Evolutionary conservation across 768 basidiomycete genomes (phyloP).

Genomic region (Calvatia gigantea): DNA sequence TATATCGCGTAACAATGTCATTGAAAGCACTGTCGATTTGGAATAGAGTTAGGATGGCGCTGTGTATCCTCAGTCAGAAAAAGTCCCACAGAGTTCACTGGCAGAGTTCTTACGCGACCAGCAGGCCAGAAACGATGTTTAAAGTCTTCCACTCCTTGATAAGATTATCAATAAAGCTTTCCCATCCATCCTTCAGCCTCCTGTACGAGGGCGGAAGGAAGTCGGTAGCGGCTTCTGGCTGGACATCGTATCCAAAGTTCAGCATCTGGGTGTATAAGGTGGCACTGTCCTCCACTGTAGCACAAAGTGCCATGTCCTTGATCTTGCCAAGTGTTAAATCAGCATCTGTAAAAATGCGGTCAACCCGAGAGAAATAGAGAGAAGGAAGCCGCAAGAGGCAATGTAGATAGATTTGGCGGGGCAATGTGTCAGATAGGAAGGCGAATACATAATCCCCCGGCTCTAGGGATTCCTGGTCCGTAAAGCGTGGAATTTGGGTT

Average conservation of each 20-base stretch:
- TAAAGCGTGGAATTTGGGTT: too few species aligned
- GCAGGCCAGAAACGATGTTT: slow-evolving; percentile 25
- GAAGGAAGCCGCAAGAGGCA: slow-evolving; percentile 55
- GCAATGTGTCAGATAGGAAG: slow-evolving; percentile 17
- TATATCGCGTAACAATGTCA: slow-evolving; percentile 50
- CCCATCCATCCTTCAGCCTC: slow-evolving; percentile 21
- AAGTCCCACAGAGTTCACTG: too few species aligned
- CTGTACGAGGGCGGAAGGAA: slow-evolving; percentile 15
- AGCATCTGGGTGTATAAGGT: slow-evolving; percentile 7
- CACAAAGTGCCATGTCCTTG: slow-evolving; percentile 35
- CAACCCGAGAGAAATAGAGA: slow-evolving; percentile 64
- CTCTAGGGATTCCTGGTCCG: too few species aligned
- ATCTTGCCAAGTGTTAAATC: slow-evolving; percentile 58
- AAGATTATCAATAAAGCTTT: slow-evolving; percentile 25
- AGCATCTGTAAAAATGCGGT: slow-evolving; percentile 61
- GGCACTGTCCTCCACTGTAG: slow-evolving; percentile 12
- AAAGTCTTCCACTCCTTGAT: slow-evolving; percentile 28
- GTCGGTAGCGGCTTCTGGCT: slow-evolving; percentile 4
- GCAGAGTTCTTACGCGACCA: slow-evolving; percentile 10
- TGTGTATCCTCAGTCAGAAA: slow-evolving; percentile 4
- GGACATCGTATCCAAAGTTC: not conserved
- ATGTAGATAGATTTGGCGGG: slow-evolving; percentile 26
- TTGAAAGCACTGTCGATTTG: slow-evolving; percentile 33
- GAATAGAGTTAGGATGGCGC: slow-evolving; percentile 28
- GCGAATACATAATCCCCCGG: too few species aligned